Base-by-base conservation (phyloP, 2,329 filamentous ascomycete genomes). In the Paecilomyces variotii region DNA sequence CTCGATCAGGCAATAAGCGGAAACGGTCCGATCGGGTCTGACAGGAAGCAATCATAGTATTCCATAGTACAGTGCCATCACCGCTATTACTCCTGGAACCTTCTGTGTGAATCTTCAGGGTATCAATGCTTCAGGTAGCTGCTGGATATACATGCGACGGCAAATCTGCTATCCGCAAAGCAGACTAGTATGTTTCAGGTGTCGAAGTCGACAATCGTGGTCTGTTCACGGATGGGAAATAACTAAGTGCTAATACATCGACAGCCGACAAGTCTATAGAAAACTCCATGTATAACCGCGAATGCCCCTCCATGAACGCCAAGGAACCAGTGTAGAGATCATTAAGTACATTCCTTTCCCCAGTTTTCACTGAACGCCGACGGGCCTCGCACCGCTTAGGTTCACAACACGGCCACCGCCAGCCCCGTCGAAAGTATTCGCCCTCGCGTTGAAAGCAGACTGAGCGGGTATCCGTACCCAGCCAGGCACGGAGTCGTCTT, bases 401-500 rank as follows among this genome's bases (percentile, higher is more conserved):
- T 83, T 83, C 3, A 87, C 76, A 12, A 87, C 82, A 49, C 81
- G 79, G 3, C 83, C 83, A 27, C 76, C 74, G n/a, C 74, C 73
- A 58, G 65, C 65, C 62, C 68, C 51, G 59, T 68, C 55, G 60
- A 66, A 45, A 9, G 56, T 25, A 55, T 53, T 51, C 9, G 2
- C 27, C 19, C 50, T 24, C 24, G 52, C 25, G 24, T 55, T 19
- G 7, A 49, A 35, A 4, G 30, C 55, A 28, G 60, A 24, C 24
- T 53, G 30, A 19, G 59, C 54, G 11, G 64, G 61, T 19, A 66
- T 65, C 34, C 80, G 83, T 7, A 91, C 89, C 90, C 89, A 94
- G 0, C 89, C 90, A 0, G 89, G 87, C 39, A 92, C 86, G 52
- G 84, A 82, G 0, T 82, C 80, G 62, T 86, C 82, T 52, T 82